Evolutionary conservation across 169 alveolate genomes (phyloP).

Genomic region (Eimeria zaria): DNA sequence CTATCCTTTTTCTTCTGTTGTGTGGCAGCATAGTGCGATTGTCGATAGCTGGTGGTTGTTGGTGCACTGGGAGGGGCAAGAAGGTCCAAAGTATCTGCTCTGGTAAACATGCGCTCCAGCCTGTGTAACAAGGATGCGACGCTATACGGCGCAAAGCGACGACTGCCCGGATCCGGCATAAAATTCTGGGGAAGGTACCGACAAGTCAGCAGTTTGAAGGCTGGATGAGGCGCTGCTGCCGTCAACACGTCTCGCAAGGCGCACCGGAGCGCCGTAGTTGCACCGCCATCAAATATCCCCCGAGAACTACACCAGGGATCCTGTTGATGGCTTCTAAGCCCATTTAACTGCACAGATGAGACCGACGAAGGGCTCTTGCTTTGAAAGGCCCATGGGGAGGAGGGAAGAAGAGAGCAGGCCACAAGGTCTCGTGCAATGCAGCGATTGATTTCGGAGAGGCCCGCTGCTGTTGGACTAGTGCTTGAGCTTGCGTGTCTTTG

Average conservation of each 20-base stretch:
- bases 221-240: conserved; percentile 58
- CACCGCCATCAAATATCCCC: not conserved
- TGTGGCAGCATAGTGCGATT: conserved; percentile 3
- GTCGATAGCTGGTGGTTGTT: not conserved
- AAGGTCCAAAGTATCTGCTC: conserved; percentile 63
- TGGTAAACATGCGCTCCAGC: conserved; percentile 61
- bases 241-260: conserved; percentile 37
- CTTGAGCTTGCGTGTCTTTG: conserved; percentile 30
- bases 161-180: not conserved
- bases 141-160: conserved; percentile 15
- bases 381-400: not conserved
- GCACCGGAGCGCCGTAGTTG: conserved; percentile 11
- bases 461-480: conserved; percentile 8
- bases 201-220: conserved; percentile 68
- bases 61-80: conserved; percentile 48
- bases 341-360: not conserved
- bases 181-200: conserved; percentile 64
- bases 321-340: not conserved
- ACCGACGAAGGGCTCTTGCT: not conserved
- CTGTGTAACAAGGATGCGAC: conserved; percentile 41
- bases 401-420: conserved; percentile 56
- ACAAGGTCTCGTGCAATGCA: conserved; percentile 63
- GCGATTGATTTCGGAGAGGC: conserved; percentile 40
- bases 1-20: conserved; percentile 32
- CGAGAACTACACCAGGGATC: not conserved